phyloP scores from a whole-genome alignment of 495 filamentous ascomycete species.

The Neurospora hispaniola region DNA sequence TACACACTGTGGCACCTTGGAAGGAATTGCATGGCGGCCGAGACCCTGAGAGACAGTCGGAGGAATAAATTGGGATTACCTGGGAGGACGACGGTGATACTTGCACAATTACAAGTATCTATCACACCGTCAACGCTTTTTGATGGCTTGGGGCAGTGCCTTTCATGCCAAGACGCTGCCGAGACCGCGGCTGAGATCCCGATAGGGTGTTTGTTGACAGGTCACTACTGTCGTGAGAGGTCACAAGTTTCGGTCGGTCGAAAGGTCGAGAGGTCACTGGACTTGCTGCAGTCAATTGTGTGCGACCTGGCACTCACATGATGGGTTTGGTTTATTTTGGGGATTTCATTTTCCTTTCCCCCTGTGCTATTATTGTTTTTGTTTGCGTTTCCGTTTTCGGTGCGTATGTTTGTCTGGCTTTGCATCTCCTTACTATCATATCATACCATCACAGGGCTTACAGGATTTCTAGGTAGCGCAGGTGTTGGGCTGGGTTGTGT shows the following conservation, averaged over 20 bases:
- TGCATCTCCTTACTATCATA: neutral
- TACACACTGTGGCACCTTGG: neutral
- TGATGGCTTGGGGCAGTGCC: neutral
- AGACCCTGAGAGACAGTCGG: neutral
- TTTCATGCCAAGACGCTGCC: neutral
- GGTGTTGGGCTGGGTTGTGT: neutral
- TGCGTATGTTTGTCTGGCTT: neutral
- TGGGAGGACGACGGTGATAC: neutral
- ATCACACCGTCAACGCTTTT: neutral
- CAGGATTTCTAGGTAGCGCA: neutral
- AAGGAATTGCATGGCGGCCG: neutral
- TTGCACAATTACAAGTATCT: neutral
- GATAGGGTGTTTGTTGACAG: neutral
- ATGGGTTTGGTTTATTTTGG: neutral
- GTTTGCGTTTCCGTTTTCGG: neutral
- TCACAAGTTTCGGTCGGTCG: neutral
- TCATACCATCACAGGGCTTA: neutral
- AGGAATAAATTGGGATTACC: neutral
- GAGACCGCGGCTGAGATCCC: neutral
- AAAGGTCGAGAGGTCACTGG: neutral
- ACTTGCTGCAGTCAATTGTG: neutral
- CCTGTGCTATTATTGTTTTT: neutral
- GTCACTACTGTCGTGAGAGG: neutral
- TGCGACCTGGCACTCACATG: neutral
- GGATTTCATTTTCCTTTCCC: neutral